Percentiles rank a stretch among this genome's conserved stretches.
Conservation (phyloP, 371 early-diverging fungal genomes). For the Apophysomyces variabilis region DNA sequence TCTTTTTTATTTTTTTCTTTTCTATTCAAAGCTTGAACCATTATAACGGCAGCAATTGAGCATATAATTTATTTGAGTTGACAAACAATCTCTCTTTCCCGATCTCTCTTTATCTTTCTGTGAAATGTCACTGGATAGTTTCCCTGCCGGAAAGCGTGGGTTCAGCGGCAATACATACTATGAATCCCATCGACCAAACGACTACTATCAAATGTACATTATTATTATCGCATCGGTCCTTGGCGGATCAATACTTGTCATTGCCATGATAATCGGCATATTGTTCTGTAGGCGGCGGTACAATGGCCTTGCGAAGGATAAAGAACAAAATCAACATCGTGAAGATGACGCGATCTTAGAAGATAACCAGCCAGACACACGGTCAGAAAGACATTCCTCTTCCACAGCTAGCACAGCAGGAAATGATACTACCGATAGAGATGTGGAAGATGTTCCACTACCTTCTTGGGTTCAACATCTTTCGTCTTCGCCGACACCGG, state of each 20-base stretch:
- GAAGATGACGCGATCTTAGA: constrained; percentile 3
- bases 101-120: too few species aligned
- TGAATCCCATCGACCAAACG: not conserved
- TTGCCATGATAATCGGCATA: not conserved
- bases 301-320: not conserved
- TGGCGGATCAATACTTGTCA: not conserved
- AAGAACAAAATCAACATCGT: not conserved
- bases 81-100: too few species aligned
- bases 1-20: not conserved
- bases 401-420: not conserved
- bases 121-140: too few species aligned
- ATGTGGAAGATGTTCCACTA: not conserved
- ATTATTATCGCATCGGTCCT: constrained; percentile 1
- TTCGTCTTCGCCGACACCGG: not conserved
- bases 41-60: too few species aligned
- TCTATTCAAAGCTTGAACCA: too few species aligned
- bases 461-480: constrained; percentile 6
- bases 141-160: too few species aligned
- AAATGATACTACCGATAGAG: not conserved
- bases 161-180: too few species aligned
- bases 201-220: not conserved
- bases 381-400: not conserved
- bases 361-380: not conserved
- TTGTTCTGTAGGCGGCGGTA: not conserved
- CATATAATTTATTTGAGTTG: too few species aligned